Conservation (phyloP, 1,139 yeast genomes). For the Candida tropicalis region DNA sequence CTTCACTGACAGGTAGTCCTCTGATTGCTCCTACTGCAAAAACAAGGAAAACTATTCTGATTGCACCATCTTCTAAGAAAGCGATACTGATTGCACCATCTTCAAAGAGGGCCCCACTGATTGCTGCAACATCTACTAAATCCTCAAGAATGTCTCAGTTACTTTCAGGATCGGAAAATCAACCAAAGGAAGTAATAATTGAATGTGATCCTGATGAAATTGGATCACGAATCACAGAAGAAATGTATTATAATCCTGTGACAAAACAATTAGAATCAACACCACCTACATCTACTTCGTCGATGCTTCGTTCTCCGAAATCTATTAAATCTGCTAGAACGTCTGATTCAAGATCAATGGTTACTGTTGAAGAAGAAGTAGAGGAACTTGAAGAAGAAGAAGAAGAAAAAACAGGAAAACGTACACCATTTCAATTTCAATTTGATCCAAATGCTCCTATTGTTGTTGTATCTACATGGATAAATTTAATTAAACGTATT, state of each 20-base stretch:
- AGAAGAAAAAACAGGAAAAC: no score
- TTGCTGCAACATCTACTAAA: neutral
- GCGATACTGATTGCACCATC: neutral
- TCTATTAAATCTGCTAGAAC: no score
- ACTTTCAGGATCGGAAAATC: constrained; percentile 2
- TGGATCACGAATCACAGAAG: constrained; percentile 26
- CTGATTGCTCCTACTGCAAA: neutral
- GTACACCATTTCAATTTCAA: constrained; percentile 2
- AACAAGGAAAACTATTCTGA: neutral
- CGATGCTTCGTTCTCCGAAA: constrained; percentile 16
- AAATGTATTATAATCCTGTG: constrained; percentile 35
- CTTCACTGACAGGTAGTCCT: constrained; percentile 1
- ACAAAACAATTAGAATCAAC: constrained; percentile 35
- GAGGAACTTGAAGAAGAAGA: no score
- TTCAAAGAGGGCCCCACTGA: neutral
- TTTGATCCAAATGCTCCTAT: constrained; percentile 19
- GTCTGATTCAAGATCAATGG: no score
- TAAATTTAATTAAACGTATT: constrained; percentile 37
- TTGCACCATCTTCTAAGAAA: neutral
- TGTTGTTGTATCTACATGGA: constrained; percentile 32
- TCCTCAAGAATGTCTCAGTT: neutral
- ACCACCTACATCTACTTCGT: constrained; percentile 36
- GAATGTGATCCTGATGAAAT: constrained; percentile 37
- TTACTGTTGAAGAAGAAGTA: neutral
- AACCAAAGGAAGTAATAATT: constrained; percentile 30